Base-by-base conservation (phyloP, 345 rosid species). In the Mangifera indica region DNA sequence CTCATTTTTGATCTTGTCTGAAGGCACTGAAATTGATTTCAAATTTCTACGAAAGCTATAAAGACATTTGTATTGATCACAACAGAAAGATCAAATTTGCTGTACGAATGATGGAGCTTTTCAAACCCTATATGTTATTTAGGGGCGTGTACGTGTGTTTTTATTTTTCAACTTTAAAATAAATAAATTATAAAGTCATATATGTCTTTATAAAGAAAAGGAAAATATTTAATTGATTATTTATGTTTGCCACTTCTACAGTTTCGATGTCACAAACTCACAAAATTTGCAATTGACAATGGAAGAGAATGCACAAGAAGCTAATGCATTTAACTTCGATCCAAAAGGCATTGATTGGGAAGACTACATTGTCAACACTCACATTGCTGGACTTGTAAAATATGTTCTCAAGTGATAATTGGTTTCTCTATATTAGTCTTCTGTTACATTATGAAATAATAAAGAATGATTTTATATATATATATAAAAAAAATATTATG, bases 321-420 rank as follows among this genome's bases (percentile, higher is more conserved):
- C 0, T 0, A 75, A 80, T 3, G 29, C 55, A 71, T 85, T 89
- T 62, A 71, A 74, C 74, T 84, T 86, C 1, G 85, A 89, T 74
- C 86, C 91, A 3, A 84, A 66, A 14, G 2, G 40, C 52, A 81
- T 87, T 67, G 42, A 81, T 7, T 85, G 92, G 90, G 87, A 84
- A 9, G 83, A 86, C 54, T 86, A 86, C 74, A 57, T 87, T 65
- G 22, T 54, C 46, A 73, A 77, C 0, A 73, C 53, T 57, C 94
- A 91, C 32, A 34, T 91, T 67, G 84, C 89, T 20, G 84, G 88
- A 0, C 25, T 87, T 7, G 56, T 80, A 0, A 74, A 60, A 37
- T 29, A 48, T 22, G 72, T 49, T 4, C 37, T 34, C 37, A 34
- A 34, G 4, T 0, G 37, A 7, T 34, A 34, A 34, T 34, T 34